Evolutionary conservation across 2,329 filamentous ascomycete species (phyloP), one percentile per base, ranked within the genome.

Genomic region (Fusarium miscanthi): DNA sequence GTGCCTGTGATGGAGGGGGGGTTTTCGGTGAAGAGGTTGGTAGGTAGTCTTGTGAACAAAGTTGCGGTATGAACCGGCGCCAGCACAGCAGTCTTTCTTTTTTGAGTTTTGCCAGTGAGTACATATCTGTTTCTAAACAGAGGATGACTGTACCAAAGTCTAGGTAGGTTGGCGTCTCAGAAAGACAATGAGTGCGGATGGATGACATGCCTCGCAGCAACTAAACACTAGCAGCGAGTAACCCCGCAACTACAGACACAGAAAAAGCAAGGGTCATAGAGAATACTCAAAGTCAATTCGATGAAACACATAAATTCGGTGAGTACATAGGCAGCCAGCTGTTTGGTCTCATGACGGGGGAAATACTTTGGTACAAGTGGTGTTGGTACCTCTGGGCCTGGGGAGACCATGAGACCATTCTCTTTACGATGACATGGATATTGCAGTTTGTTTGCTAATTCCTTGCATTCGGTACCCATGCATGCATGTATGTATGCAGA

Each of bases 171-270:
- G 75, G 43, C 63, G 57, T 61, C 65, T 76, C 66, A 66, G 71
- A 68, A 70, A 66, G 45, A 53, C 40, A 52, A 60, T 33, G 19
- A n/a, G 60, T 21, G 27, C 40, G 41, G 53, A 49, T 69, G 49
- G 58, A 63, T 73, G 74, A 63, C 70, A 70, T 67, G 60, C 67
- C 58, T 59, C 62, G 53, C 63, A 69, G 57, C 74, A 59, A 25
- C 49, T 41, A 41, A 59, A 37, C 35, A 72, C 68, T 74, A 75
- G 69, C 66, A 76, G 66, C 65, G 59, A 68, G 61, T 66, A 72
- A 76, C 75, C 75, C 75, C 75, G 63, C 75, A 77, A 70, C 70
- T 49, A 41, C 49, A 51, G 46, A 46, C 57, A 25, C 52, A 42
- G 57, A 49, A 57, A 58, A 60, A 60, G 46, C 66, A 61, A 59